Evolutionary conservation across 2,329 filamentous ascomycete species (phyloP), one percentile per base, ranked within the genome.

Genomic region (Endoconidiophora laricicola): DNA sequence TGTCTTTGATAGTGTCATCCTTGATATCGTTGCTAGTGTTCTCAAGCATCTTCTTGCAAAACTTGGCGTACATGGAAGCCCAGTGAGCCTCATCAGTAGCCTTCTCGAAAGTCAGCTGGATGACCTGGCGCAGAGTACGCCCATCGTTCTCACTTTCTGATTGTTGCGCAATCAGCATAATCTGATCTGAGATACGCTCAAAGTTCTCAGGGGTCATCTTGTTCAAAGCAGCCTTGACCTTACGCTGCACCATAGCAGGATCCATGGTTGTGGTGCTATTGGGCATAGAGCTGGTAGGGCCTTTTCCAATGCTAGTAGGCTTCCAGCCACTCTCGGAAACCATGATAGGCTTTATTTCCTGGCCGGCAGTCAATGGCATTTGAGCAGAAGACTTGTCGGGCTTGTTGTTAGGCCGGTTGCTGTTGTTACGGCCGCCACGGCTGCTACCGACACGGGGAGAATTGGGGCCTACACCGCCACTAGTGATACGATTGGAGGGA

Each of bases 161-260:
- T 64, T 98, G 91, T 20, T 79, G 83, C 24, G 90, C 87, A 63
- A 98, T 98, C 49, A 79, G 74, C 26, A 98, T 75, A 55, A 98
- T 94, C 65, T 95, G 87, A 55, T 88, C 84, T 5, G 91, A 79
- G 58, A 98, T 94, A 69, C 82, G 87, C 63, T 94, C 88, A 60
- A 98, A 98, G 63, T 96, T 98, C 69, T 98, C 91, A 0, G 91
- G 91, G 0, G 91, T 96, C 91, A 98, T 96, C 82, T 98, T 98
- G 79, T 98, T 98, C 60, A 98, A 72, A 54, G 85, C 85, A 56
- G 87, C 83, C 80, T 98, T 98, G 64, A 98, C 91, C 80, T 98
- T 98, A 58, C 90, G 82, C 70, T 98, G 91, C 52, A 98, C 91
- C 72, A 91, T 79, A 59, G 90, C 86, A 22, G 91, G 90, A 56